A percentile compares a stretch with the other conserved stretches of the same genome.
Conservation (phyloP, 2,329 filamentous ascomycete species). For the Ophiocordyceps camponoti-saundersi region DNA sequence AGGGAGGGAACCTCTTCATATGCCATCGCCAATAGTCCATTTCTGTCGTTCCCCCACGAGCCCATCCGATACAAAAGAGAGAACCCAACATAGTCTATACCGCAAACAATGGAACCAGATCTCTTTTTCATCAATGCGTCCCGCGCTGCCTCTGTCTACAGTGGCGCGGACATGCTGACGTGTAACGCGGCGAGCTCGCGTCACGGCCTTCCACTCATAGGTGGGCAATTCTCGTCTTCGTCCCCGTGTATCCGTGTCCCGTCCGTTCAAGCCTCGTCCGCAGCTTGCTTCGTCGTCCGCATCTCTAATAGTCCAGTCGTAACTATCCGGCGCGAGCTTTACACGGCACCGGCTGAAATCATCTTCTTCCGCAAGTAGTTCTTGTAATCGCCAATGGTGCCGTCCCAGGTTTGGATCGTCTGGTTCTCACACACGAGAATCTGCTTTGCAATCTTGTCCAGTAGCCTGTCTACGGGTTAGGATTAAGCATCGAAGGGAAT, state of each 20-base stretch:
- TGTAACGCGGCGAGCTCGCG: background rate
- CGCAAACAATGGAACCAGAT: background rate
- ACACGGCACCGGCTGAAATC: slow-evolving; percentile 74
- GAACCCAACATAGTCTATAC: background rate
- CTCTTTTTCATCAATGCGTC: background rate
- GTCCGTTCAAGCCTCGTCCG: slow-evolving; percentile 5
- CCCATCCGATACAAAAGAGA: background rate
- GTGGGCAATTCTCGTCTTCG: background rate
- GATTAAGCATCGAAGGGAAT: background rate
- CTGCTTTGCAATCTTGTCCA: slow-evolving; percentile 99
- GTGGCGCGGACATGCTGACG: background rate
- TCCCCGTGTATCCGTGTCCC: slow-evolving; percentile 5
- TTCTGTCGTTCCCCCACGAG: background rate
- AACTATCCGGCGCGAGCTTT: slow-evolving; percentile 21
- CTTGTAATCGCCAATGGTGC: slow-evolving; percentile 89
- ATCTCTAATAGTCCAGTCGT: background rate
- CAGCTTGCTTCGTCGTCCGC: background rate
- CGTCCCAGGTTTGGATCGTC: slow-evolving; percentile 79
- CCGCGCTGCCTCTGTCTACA: background rate
- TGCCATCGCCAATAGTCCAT: background rate
- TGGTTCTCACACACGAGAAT: slow-evolving; percentile 99
- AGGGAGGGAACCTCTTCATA: too few relatives aligned
- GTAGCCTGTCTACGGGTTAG: slow-evolving; percentile 41
- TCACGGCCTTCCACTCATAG: background rate
- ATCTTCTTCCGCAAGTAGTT: slow-evolving; percentile 99